Evolutionary conservation across 2,329 filamentous ascomycete genomes (phyloP).

Genomic region (Phoma sp.): DNA sequence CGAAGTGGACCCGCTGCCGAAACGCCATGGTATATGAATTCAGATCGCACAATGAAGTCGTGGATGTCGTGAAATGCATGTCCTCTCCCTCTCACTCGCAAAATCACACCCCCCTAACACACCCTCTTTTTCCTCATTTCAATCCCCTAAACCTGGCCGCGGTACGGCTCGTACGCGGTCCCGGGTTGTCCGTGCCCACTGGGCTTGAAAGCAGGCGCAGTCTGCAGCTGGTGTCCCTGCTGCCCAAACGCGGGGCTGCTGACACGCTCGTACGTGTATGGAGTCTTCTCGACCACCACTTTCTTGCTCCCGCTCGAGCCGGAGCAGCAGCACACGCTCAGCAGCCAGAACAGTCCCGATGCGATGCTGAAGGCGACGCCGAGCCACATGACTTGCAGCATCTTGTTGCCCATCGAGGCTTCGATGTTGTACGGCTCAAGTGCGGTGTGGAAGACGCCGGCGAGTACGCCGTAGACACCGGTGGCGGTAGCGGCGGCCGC

Average conservation of each 20-base stretch:
- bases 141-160: slow-evolving; percentile 11
- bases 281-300: slow-evolving; percentile 64
- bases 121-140: background rate
- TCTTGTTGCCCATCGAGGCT: slow-evolving; percentile 69
- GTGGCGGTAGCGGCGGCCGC: slow-evolving; percentile 76
- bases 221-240: slow-evolving; percentile 34
- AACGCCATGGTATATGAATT: slow-evolving; percentile 19
- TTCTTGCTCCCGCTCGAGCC: slow-evolving; percentile 61
- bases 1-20: background rate
- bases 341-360: slow-evolving; percentile 86
- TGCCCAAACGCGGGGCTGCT: slow-evolving; percentile 49
- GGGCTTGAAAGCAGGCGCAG: slow-evolving; percentile 20
- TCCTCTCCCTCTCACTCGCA: background rate
- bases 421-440: slow-evolving; percentile 75
- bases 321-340: slow-evolving; percentile 90
- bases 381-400: slow-evolving; percentile 79
- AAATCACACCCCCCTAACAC: too few species aligned
- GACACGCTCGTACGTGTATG: slow-evolving; percentile 66
- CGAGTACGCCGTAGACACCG: slow-evolving; percentile 72
- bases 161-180: slow-evolving; percentile 52
- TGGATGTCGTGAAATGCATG: slow-evolving; percentile 6
- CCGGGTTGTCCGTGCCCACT: slow-evolving; percentile 31
- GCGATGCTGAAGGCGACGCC: slow-evolving; percentile 77
- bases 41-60: slow-evolving; percentile 10
- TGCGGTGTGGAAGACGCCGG: slow-evolving; percentile 69